Evolutionary conservation across 805 yeast species (phyloP), one percentile per base, ranked within the genome.

Genomic region (Isabelozyma heimii): DNA sequence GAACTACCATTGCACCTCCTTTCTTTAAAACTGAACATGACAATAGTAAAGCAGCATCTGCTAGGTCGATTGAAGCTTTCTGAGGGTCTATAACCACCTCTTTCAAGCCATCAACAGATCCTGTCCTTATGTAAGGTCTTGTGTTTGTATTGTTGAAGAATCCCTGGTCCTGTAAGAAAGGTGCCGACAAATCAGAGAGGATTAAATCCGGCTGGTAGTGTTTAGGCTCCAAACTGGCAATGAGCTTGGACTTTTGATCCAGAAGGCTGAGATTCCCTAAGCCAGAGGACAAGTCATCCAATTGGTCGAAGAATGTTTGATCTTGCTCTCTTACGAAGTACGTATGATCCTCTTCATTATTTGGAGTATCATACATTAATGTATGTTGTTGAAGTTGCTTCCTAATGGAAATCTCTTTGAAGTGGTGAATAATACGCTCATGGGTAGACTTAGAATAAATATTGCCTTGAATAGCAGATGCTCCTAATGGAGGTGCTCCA

Each of bases 401-500:
- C 24, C 56, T 43, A 30, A 60, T 44, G 14, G 66, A 62, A 9
- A 65, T 37, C 40, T 69, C 72, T 42, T 59, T 61, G 48, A 69
- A 68, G 51, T 62, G 67, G 8, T 60, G 52, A 14, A 46, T 35
- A 1, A 68, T 61, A 12, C 55, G 52, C 3, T 53, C 40, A 10
- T 66, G 72, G 5, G 70, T 49, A 40, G 65, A 65, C 54, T 75
- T 76, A 35, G 89, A 82, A 39, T 88, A 72, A n/a, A 92, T 86
- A 60, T 91, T 89, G 0, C 96, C 98, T 61, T 94, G 98, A 46
- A 91, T 76, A 0, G 91, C 70, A 8, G 86, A 79, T 0, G 86
- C 89, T 1, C 97, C 97, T 3, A 62, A 59, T 0, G 97, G 96
- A 0, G 97, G 97, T 14, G 78, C 75, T 46, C 84, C 80, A 7